phyloP scores from a whole-genome alignment of 163 green algal species.

The Scenedesmus sp. region DNA sequence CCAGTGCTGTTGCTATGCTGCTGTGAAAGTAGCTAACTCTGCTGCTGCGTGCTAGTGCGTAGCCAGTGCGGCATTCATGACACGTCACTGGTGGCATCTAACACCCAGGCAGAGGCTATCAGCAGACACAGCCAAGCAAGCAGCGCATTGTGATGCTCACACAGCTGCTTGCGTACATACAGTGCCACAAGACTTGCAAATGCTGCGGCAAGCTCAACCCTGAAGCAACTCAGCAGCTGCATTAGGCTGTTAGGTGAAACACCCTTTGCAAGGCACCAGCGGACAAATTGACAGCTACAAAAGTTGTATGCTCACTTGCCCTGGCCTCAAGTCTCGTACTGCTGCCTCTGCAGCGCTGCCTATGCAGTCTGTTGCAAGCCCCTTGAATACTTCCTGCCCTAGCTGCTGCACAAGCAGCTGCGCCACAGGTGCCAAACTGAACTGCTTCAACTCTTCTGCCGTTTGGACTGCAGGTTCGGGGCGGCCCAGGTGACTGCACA shows the following conservation, averaged over 20 bases:
- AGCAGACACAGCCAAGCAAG: no score
- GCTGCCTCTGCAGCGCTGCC: conserved; percentile 51
- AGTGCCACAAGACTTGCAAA: not conserved
- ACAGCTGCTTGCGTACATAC: not conserved
- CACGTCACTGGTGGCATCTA: no score
- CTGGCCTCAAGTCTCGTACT: conserved; percentile 54
- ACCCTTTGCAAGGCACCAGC: no score
- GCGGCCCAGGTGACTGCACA: conserved; percentile 68
- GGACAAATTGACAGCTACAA: not conserved
- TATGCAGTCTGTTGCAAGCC: conserved; percentile 65
- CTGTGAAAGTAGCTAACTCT: no score
- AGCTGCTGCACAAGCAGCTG: conserved; percentile 49
- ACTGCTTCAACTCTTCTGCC: conserved; percentile 41
- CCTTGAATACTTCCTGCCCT: conserved; percentile 45
- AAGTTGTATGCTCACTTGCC: conserved; percentile 58
- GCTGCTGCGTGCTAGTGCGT: no score
- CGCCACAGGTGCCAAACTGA: conserved; percentile 60
- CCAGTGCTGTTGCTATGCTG: no score
- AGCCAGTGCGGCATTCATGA: no score
- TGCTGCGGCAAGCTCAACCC: not conserved
- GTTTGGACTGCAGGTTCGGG: conserved; percentile 57
- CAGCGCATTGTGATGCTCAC: no score
- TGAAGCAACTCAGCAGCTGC: not conserved
- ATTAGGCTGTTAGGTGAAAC: no score
- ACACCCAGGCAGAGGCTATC: no score